Conservation (phyloP, 1,139 yeast species). For the Saccharomyces uvarum region DNA sequence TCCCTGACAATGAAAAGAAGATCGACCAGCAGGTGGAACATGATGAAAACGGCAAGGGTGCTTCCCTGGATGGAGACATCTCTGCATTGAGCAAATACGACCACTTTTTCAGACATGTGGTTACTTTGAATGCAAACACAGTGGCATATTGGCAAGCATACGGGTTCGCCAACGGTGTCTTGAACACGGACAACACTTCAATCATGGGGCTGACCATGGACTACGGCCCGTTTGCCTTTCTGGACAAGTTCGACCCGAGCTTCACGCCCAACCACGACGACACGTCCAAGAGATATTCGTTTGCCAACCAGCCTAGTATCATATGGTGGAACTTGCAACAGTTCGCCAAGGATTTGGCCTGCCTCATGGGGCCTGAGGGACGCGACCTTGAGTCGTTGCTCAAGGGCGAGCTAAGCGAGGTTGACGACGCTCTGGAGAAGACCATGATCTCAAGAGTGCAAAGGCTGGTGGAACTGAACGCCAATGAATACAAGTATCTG, state of each 20-base stretch:
- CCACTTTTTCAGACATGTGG: slow-evolving; percentile 61
- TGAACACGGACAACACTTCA: slow-evolving; percentile 91
- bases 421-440: slow-evolving; percentile 45
- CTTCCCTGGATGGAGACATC: slow-evolving; percentile 28
- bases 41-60: slow-evolving; percentile 13
- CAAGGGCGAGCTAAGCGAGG: slow-evolving; percentile 32
- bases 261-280: slow-evolving; percentile 93
- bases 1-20: slow-evolving; percentile 13
- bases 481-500: slow-evolving; percentile 55
- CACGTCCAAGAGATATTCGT: slow-evolving; percentile 60
- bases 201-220: slow-evolving; percentile 80
- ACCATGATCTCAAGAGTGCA: slow-evolving; percentile 56
- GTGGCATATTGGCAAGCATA: slow-evolving; percentile 86
- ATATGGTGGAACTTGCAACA: slow-evolving; percentile 92
- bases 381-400: slow-evolving; percentile 35
- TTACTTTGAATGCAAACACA: slow-evolving; percentile 63
- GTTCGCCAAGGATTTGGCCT: slow-evolving; percentile 77
- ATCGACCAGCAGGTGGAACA: slow-evolving; percentile 4
- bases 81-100: slow-evolving; percentile 57
- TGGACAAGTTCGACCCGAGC: slow-evolving; percentile 74
- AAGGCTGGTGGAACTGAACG: slow-evolving; percentile 53
- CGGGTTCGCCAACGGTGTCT: slow-evolving; percentile 88
- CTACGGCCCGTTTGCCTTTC: slow-evolving; percentile 88
- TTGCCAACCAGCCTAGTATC: slow-evolving; percentile 72
- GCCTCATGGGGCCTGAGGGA: slow-evolving; percentile 65